Evolutionary conservation across 2,329 filamentous ascomycete species (phyloP).

Genomic region (Alternaria solani): DNA sequence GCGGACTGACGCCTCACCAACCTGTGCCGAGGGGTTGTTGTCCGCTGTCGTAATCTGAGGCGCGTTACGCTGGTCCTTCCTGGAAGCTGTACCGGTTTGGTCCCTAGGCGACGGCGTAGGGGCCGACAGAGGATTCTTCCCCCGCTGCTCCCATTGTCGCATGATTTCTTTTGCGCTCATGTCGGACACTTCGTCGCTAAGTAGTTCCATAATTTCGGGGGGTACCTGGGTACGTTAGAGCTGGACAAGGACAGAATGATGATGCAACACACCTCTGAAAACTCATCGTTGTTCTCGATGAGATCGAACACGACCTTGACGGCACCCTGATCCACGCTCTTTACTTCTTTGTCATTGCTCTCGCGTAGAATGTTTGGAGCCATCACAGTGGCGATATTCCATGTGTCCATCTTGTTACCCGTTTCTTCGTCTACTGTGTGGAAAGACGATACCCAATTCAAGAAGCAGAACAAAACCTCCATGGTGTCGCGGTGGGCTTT

Average conservation of each 20-base stretch:
- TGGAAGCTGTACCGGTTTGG: conserved; percentile 59
- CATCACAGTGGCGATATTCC: conserved; percentile 96
- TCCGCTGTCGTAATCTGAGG: conserved; percentile 76
- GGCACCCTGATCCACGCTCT: conserved; percentile 88
- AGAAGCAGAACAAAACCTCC: conserved; percentile 93
- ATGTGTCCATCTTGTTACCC: conserved; percentile 98
- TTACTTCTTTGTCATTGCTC: conserved; percentile 57
- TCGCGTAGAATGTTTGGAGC: conserved; percentile 92
- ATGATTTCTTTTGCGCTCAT: conserved; percentile 97
- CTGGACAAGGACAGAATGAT: neutral
- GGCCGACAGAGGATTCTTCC: conserved; percentile 67
- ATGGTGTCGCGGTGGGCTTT: conserved; percentile 93
- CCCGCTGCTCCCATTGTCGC: conserved; percentile 88
- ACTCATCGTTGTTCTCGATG: conserved; percentile 92
- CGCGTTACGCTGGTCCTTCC: conserved; percentile 58
- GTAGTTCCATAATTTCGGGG: conserved; percentile 84
- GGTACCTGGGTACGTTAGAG: conserved; percentile 72
- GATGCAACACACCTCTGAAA: conserved; percentile 84
- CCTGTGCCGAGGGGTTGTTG: conserved; percentile 84
- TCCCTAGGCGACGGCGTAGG: conserved; percentile 53
- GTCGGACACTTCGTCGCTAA: conserved; percentile 85
- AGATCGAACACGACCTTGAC: conserved; percentile 92
- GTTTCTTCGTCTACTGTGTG: conserved; percentile 96
- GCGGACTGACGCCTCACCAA: conserved; percentile 83
- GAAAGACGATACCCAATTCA: conserved; percentile 98